A percentile compares a stretch with the other conserved stretches of the same genome.
Evolutionary conservation across 2,329 filamentous ascomycete species (phyloP).

Genomic region (Aureobasidium mangrovei): DNA sequence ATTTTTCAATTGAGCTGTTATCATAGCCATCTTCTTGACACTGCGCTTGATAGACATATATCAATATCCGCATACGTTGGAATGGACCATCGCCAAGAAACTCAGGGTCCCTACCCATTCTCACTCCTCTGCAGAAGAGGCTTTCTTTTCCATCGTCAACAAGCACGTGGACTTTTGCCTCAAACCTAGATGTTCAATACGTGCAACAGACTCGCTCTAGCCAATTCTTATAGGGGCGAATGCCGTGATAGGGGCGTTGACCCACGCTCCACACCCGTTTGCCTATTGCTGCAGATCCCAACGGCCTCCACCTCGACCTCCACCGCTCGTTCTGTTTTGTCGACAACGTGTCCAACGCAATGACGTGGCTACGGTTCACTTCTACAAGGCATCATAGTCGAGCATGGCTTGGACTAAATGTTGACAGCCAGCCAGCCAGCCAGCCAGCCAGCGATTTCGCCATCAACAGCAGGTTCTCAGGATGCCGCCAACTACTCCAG

Average conservation of each 20-base stretch:
- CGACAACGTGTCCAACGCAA: not conserved
- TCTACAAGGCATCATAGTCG: not conserved
- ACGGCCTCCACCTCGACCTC: slow-evolving; percentile 4
- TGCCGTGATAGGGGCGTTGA: not conserved
- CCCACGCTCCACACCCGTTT: not conserved
- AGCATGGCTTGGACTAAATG: not conserved
- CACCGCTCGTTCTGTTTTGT: not conserved
- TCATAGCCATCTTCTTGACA: too few relatives aligned
- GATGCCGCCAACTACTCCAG: too few relatives aligned
- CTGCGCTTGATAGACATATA: too few relatives aligned
- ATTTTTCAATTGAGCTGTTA: too few relatives aligned
- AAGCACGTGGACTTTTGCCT: too few relatives aligned
- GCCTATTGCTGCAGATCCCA: slow-evolving; percentile 10
- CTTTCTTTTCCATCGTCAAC: too few relatives aligned
- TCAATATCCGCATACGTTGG: too few relatives aligned
- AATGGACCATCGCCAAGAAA: too few relatives aligned
- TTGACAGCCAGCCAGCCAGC: not conserved
- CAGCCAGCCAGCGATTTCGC: not conserved
- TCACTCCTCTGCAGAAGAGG: too few relatives aligned
- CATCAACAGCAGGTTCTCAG: not conserved
- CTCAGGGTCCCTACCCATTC: too few relatives aligned
- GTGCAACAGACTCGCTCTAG: not conserved
- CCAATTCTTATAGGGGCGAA: not conserved
- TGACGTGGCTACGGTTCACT: not conserved
- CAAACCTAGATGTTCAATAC: too few relatives aligned